phyloP scores from a whole-genome alignment of 148 eudicot genomes.

The Chenopodium formosanum region DNA sequence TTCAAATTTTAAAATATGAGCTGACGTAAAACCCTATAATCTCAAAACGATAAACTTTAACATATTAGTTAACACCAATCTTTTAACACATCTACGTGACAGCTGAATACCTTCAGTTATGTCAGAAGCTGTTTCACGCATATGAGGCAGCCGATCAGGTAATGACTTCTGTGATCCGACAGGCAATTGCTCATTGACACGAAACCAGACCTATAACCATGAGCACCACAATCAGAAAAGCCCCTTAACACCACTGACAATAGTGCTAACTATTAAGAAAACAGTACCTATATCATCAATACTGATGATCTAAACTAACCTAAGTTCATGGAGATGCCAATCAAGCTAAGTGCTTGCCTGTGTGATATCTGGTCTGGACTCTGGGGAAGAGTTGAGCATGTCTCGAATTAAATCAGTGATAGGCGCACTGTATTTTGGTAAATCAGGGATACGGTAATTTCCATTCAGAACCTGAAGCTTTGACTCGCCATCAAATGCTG shows the following conservation, averaged over 20 bases:
- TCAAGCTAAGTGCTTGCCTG: slow-evolving; percentile 97
- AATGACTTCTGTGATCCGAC: slow-evolving; percentile 72
- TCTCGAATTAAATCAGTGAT: slow-evolving; percentile 71
- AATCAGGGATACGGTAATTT: slow-evolving; percentile 91
- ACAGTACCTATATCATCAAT: slow-evolving; percentile 36
- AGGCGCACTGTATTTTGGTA: slow-evolving; percentile 79
- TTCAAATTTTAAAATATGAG: background rate
- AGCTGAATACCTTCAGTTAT: slow-evolving; percentile 51
- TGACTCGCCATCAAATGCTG: slow-evolving; percentile 99
- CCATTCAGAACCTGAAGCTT: slow-evolving; percentile 95
- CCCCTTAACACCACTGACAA: background rate
- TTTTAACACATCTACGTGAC: background rate
- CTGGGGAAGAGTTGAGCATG: slow-evolving; percentile 92
- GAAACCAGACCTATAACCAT: slow-evolving; percentile 89
- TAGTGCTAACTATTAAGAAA: background rate
- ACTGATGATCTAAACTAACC: slow-evolving; percentile 62
- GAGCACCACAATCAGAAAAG: slow-evolving; percentile 10
- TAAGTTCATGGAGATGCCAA: slow-evolving; percentile 74
- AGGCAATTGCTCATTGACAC: slow-evolving; percentile 85
- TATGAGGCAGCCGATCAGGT: slow-evolving; percentile 85
- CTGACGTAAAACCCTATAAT: background rate
- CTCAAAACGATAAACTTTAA: background rate
- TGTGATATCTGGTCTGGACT: slow-evolving; percentile 95
- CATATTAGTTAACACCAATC: slow-evolving; percentile 2
- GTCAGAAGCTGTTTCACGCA: slow-evolving; percentile 45